Evolutionary conservation across 306 rosid species (phyloP).

Genomic region (Pyrus betulifolia): DNA sequence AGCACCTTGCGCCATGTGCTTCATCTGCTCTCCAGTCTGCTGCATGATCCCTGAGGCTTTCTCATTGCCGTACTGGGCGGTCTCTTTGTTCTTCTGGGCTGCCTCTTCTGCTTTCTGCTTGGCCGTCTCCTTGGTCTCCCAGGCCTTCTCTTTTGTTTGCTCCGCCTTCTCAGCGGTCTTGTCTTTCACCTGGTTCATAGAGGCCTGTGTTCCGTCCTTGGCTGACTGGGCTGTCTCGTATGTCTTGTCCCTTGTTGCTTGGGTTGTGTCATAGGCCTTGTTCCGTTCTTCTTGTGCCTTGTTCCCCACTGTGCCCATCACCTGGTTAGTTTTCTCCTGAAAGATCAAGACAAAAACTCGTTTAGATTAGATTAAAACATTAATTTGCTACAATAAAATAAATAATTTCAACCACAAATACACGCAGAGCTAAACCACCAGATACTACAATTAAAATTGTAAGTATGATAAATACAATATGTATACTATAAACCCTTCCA

Average conservation of each 20-base stretch:
- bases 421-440: neutral
- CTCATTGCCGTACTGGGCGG: neutral
- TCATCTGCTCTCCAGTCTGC: constrained; percentile 55
- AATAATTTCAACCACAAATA: neutral
- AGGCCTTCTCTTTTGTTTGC: constrained; percentile 13
- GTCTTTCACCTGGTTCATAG: constrained; percentile 1
- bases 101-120: neutral
- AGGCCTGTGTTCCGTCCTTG: constrained; percentile 9
- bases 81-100: neutral
- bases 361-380: too few relatives aligned
- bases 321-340: constrained; percentile 41
- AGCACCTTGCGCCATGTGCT: constrained; percentile 42
- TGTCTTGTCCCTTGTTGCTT: constrained; percentile 23
- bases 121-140: neutral
- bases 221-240: constrained; percentile 10
- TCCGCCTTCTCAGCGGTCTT: constrained; percentile 2
- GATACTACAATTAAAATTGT: neutral
- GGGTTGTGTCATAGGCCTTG: constrained; percentile 15
- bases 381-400: too few relatives aligned
- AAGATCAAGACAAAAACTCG: neutral
- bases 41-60: constrained; percentile 31
- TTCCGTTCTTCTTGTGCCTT: constrained; percentile 31
- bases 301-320: constrained; percentile 27
- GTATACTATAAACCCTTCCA: too few relatives aligned
- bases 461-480: neutral